Conservation (phyloP, 1,139 yeast species). For the Geotrichum armillariae region DNA sequence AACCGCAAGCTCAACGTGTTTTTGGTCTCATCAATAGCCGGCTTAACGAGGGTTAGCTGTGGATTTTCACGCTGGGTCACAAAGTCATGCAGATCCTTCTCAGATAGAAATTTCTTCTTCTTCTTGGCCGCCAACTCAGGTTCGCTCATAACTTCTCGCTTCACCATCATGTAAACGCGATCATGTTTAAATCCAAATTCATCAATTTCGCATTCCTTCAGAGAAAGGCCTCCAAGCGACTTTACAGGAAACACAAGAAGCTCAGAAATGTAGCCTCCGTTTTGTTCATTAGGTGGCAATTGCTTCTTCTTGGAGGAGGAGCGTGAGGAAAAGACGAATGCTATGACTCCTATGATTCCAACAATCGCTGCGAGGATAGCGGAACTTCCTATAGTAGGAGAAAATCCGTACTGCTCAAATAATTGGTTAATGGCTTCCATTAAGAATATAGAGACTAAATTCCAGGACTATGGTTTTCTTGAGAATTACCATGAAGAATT, state of each 20-base stretch:
- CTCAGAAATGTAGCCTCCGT: conserved; percentile 21
- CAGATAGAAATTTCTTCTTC: conserved; percentile 9
- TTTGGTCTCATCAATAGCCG: conserved; percentile 31
- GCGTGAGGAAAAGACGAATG: background rate
- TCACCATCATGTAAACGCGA: conserved; percentile 44
- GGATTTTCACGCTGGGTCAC: conserved; percentile 42
- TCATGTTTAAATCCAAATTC: conserved; percentile 46
- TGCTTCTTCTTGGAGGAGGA: background rate
- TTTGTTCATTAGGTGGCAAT: background rate
- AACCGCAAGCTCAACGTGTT: conserved; percentile 37
- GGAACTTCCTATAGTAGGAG: background rate
- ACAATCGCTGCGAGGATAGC: background rate
- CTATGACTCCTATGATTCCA: background rate
- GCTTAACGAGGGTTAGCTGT: conserved; percentile 37
- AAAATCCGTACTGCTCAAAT: background rate
- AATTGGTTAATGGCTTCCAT: background rate
- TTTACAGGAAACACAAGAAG: conserved; percentile 46
- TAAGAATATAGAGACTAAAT: background rate
- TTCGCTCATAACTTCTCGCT: conserved; percentile 26
- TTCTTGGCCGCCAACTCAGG: conserved; percentile 13
- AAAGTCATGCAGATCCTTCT: conserved; percentile 31
- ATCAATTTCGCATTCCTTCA: conserved; percentile 40
- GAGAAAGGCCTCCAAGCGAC: conserved; percentile 42
- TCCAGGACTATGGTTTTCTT: no score
- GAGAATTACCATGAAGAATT: no score